Percentiles rank a stretch among this genome's conserved stretches.
Conservation (phyloP, 129 eudicot species). For the Helianthus annuus region HanXRQr2.0-SUNRISE NC_035447.2:169691153-169691652, state of each 20-base stretch:
- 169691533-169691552: conserved; percentile 60
- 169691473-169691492: conserved; percentile 15
- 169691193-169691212: conserved; percentile 74
- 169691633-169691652: not conserved
- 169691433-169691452: conserved; percentile 36
- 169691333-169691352: conserved; percentile 46
- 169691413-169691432: conserved; percentile 46
- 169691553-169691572: conserved; percentile 30
- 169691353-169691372: conserved; percentile 68
- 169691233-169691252: conserved; percentile 64
- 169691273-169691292: conserved; percentile 47
- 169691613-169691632: not conserved
- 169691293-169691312: conserved; percentile 47
- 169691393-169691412: conserved; percentile 39
- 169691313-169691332: conserved; percentile 45
- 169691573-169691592: conserved; percentile 45
- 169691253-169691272: conserved; percentile 50
- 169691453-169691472: not conserved
- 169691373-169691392: conserved; percentile 64
- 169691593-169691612: conserved; percentile 39
- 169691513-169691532: conserved; percentile 49
- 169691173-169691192: conserved; percentile 75
- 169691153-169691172: conserved; percentile 61
- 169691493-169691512: conserved; percentile 52
- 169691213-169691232: conserved; percentile 53